phyloP scores from a whole-genome alignment of 805 yeast genomes.

The Metschnikowia gelsemii region DNA sequence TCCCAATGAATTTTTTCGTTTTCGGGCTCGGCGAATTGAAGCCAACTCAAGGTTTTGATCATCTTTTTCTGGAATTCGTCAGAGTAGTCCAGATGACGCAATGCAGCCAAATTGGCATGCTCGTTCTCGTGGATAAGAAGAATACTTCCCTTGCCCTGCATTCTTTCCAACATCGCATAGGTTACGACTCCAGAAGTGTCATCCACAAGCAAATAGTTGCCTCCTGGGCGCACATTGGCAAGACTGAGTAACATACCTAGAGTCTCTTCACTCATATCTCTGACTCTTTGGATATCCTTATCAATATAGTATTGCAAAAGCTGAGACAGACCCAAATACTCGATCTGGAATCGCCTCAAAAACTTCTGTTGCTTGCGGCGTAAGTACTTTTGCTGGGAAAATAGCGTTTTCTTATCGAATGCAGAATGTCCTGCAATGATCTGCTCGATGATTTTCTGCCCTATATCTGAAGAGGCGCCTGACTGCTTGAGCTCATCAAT shows the following conservation, averaged over 20 bases:
- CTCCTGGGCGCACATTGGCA: slow-evolving; percentile 86
- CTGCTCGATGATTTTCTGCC: slow-evolving; percentile 75
- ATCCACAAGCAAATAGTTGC: slow-evolving; percentile 82
- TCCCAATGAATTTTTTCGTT: slow-evolving; percentile 48
- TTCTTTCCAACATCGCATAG: slow-evolving; percentile 84
- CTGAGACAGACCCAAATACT: slow-evolving; percentile 67
- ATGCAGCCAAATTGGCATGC: slow-evolving; percentile 76
- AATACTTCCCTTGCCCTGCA: slow-evolving; percentile 74
- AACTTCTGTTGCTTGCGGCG: slow-evolving; percentile 91
- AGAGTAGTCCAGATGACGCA: slow-evolving; percentile 65
- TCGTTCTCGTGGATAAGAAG: slow-evolving; percentile 87
- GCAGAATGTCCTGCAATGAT: slow-evolving; percentile 83
- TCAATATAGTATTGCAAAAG: slow-evolving; percentile 72
- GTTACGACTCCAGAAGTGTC: slow-evolving; percentile 93
- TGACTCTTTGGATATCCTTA: slow-evolving; percentile 67
- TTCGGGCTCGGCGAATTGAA: slow-evolving; percentile 83
- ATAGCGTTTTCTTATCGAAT: slow-evolving; percentile 84
- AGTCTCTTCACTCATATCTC: slow-evolving; percentile 84
- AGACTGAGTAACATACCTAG: slow-evolving; percentile 73
- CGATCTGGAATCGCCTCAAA: slow-evolving; percentile 79
- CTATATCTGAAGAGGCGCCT: slow-evolving; percentile 59
- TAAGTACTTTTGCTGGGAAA: slow-evolving; percentile 88
- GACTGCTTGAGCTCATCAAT: slow-evolving; percentile 78
- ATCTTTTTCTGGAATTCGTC: slow-evolving; percentile 51
- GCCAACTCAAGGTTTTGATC: slow-evolving; percentile 68